These are phyloP conservation scores for Coemansia sp. DNA, from an alignment of 192 early-diverging fungal genomes.

Conservation along the genomic window DNA sequence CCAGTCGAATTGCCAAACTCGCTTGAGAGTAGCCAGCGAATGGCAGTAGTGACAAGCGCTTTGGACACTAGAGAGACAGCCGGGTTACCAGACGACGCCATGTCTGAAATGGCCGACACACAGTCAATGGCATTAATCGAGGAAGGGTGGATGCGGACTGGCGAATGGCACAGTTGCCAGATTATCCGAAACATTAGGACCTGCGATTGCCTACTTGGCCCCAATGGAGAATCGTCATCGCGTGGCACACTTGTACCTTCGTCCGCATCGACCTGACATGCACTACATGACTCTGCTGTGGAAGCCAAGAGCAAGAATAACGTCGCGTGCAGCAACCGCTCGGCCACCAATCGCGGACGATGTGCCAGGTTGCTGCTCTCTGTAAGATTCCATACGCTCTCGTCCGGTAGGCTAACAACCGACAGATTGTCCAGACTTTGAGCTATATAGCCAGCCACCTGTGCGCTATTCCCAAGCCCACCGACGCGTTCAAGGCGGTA, in stretches of 20 bases:
- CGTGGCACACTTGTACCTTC: neutral
- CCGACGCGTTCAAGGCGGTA: neutral
- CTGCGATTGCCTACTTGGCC: neutral
- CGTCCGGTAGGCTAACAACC: slow-evolving; percentile 42
- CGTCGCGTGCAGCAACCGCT: slow-evolving; percentile 7
- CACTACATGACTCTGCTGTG: neutral
- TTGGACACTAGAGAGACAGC: slow-evolving; percentile 9
- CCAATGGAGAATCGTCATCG: neutral
- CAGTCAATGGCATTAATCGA: neutral
- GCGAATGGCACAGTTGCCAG: slow-evolving; percentile 27
- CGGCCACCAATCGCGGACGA: neutral
- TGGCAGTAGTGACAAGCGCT: neutral
- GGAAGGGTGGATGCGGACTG: neutral
- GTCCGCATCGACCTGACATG: neutral
- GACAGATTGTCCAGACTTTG: slow-evolving; percentile 37
- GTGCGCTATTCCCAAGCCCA: neutral
- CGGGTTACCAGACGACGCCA: neutral
- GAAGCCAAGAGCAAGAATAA: slow-evolving; percentile 19
- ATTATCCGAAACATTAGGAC: slow-evolving; percentile 1
- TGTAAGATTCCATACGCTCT: slow-evolving; percentile 32
- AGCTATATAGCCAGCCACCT: slow-evolving; percentile 12
- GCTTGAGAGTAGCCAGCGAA: slow-evolving; percentile 26
- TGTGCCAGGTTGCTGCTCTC: neutral
- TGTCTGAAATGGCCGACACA: slow-evolving; percentile 9
- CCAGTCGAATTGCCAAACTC: neutral